A percentile compares a stretch with the other conserved stretches of the same genome.
phyloP scores from a whole-genome alignment of 148 eudicot species.

The Arbutus unedo region DNA sequence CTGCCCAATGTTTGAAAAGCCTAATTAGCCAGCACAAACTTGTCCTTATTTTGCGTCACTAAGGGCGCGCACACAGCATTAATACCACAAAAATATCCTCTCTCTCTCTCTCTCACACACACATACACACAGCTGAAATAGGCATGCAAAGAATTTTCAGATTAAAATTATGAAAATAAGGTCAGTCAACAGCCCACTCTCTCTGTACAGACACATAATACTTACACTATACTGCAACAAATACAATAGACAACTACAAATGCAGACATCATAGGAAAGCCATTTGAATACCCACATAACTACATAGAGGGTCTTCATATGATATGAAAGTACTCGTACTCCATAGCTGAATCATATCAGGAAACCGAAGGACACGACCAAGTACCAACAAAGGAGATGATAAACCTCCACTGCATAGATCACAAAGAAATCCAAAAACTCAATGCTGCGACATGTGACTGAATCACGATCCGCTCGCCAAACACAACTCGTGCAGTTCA shows the following conservation, averaged over 20 bases:
- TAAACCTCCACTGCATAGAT: background rate
- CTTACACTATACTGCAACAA: background rate
- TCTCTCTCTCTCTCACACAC: too few relatives aligned
- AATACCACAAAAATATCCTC: background rate
- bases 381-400: background rate
- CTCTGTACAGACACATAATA: background rate
- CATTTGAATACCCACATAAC: background rate
- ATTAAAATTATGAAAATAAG: background rate
- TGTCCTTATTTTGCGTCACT: background rate
- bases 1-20: background rate
- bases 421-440: background rate
- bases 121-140: background rate
- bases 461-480: conserved; percentile 55
- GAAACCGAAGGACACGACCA: background rate
- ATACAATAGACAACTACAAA: background rate
- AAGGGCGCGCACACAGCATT: background rate
- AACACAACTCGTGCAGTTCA: conserved; percentile 71
- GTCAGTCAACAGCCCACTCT: background rate
- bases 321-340: background rate
- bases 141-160: background rate
- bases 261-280: background rate
- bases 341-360: background rate
- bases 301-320: background rate
- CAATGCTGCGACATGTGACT: background rate
- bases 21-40: background rate